Percentiles rank a stretch among this genome's conserved stretches.
Conservation (phyloP, 768 basidiomycete species). For the Psilocybe azurescens region DNA sequence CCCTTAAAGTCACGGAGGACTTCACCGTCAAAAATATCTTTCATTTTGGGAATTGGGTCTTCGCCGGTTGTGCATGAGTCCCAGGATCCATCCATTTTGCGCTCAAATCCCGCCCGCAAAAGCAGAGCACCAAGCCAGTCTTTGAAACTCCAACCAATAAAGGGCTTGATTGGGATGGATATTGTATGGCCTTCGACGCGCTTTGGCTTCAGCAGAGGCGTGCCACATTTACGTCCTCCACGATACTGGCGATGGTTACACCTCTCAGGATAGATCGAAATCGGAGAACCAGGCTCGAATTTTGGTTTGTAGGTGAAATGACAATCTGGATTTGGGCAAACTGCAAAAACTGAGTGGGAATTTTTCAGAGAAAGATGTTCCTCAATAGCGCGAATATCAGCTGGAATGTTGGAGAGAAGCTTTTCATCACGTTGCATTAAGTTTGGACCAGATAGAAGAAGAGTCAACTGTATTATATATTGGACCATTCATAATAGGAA, state of each 20-base stretch:
- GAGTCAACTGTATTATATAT: not conserved
- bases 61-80: no score
- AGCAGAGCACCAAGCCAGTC: slow-evolving; percentile 35
- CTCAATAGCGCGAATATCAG: no score
- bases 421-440: no score
- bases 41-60: not conserved
- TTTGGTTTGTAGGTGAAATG: no score
- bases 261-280: no score
- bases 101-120: slow-evolving; percentile 29
- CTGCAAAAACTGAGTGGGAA: no score
- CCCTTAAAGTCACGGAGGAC: not conserved
- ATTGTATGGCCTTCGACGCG: not conserved
- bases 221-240: not conserved
- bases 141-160: slow-evolving; percentile 20
- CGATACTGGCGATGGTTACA: not conserved
- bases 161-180: slow-evolving; percentile 18
- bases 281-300: no score
- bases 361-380: no score
- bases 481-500: not conserved
- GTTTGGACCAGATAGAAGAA: no score
- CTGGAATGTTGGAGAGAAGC: no score
- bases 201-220: not conserved
- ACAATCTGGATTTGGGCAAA: no score
- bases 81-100: slow-evolving; percentile 28
- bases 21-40: slow-evolving; percentile 13